These are phyloP conservation scores for Phytophthora foliorum DNA, from an alignment of 352 stramenopile species.

Conservation along the genomic window DNA sequence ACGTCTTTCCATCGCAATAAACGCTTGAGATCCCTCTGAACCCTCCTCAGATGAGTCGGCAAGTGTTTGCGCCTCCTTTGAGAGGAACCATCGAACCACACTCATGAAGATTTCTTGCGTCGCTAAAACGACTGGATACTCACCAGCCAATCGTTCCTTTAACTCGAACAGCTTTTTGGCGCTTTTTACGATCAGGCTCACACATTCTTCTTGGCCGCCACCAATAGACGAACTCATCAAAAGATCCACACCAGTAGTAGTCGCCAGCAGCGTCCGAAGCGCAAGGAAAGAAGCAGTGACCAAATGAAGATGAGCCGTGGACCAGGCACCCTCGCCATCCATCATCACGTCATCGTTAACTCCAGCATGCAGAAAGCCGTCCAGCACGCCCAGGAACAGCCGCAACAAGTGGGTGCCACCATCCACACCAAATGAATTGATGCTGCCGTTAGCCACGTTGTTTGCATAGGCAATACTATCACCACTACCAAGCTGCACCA, in stretches of 20 bases:
- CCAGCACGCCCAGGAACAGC: constrained; percentile 60
- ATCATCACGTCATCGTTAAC: constrained; percentile 17
- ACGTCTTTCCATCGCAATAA: constrained; percentile 40
- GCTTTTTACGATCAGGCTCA: constrained; percentile 62
- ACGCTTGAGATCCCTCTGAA: constrained; percentile 9
- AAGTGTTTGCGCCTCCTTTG: constrained; percentile 50
- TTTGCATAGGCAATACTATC: background rate
- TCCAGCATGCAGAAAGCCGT: constrained; percentile 58
- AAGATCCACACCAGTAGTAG: constrained; percentile 47
- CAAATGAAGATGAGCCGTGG: constrained; percentile 53
- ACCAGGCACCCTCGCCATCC: constrained; percentile 41
- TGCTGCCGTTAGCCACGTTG: background rate
- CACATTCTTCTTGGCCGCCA: constrained; percentile 60
- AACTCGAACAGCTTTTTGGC: constrained; percentile 72
- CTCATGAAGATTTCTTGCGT: constrained; percentile 67
- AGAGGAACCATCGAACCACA: constrained; percentile 67
- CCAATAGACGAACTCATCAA: constrained; percentile 54
- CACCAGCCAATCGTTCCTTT: constrained; percentile 56
- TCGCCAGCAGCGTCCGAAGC: constrained; percentile 50
- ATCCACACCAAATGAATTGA: constrained; percentile 40
- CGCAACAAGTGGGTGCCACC: constrained; percentile 64
- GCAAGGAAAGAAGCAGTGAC: constrained; percentile 52
- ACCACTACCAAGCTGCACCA: constrained; percentile 41
- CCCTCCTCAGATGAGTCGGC: constrained; percentile 9
- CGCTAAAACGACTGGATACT: constrained; percentile 63